phyloP scores from a whole-genome alignment of 2,329 filamentous ascomycete species.

The Fusarium incarnatum region DNA sequence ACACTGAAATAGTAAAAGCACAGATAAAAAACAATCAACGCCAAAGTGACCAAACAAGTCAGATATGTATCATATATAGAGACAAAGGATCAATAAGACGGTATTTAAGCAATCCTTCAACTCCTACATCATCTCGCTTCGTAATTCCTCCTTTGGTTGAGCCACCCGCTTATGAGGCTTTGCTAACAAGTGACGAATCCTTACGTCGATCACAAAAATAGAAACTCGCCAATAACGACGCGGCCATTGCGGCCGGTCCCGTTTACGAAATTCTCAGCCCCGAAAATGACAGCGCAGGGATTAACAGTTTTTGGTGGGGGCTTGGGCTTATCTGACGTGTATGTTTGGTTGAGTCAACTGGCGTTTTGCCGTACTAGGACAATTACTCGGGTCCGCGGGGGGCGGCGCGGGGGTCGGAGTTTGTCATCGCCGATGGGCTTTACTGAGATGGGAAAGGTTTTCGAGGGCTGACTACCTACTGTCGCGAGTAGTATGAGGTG shows the following conservation, averaged over 20 bases:
- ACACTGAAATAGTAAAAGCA: neutral
- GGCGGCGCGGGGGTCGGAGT: neutral
- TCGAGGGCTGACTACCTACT: neutral
- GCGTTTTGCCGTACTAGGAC: neutral
- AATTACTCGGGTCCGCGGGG: neutral
- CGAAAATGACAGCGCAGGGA: neutral
- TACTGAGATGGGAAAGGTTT: neutral
- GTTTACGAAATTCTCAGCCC: conserved; percentile 8
- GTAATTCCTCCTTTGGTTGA: conserved; percentile 7
- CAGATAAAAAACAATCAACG: neutral
- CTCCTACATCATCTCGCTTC: neutral
- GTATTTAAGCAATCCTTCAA: neutral
- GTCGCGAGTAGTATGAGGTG: fast-evolving
- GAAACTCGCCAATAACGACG: conserved; percentile 5
- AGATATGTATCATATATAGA: neutral
- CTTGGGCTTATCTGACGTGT: conserved; percentile 9
- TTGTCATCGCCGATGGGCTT: neutral
- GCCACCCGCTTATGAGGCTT: conserved; percentile 22
- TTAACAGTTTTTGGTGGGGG: neutral
- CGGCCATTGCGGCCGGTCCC: neutral
- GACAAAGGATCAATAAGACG: neutral
- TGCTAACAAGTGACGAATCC: conserved; percentile 7
- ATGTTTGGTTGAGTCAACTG: neutral
- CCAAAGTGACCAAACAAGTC: neutral
- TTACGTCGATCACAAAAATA: conserved; percentile 15